phyloP scores from a whole-genome alignment of 768 basidiomycete genomes.

The Rhodotorula babjevae region DNA sequence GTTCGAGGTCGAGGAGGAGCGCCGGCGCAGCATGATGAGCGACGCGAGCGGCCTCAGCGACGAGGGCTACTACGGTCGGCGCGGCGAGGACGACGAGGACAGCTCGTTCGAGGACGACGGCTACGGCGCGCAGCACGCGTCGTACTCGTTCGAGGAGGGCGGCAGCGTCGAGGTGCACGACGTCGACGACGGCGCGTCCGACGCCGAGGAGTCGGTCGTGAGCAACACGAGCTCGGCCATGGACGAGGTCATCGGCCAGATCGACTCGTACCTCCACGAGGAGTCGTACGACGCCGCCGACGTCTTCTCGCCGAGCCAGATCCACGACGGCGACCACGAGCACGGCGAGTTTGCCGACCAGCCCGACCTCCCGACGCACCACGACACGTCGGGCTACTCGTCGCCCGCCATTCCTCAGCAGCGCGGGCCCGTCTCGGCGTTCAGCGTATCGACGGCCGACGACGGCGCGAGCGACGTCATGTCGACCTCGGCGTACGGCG shows the following conservation, averaged over 20 bases:
- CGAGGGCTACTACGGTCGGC: constrained; percentile 17
- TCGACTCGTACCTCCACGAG: constrained; percentile 33
- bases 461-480: constrained; percentile 16
- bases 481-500: constrained; percentile 25
- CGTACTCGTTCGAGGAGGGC: constrained; percentile 27
- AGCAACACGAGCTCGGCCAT: constrained; percentile 24
- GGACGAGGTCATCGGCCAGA: constrained; percentile 36
- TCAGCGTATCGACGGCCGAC: constrained; percentile 15
- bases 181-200: constrained; percentile 7
- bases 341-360: not conserved
- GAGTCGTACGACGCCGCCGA: constrained; percentile 6
- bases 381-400: not conserved
- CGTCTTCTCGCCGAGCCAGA: constrained; percentile 15
- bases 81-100: constrained; percentile 8
- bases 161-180: constrained; percentile 31
- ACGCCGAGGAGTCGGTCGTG: constrained; percentile 29
- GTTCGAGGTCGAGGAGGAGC: constrained; percentile 37
- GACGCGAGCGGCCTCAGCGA: constrained; percentile 24
- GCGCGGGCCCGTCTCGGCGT: not conserved
- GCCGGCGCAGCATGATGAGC: constrained; percentile 32
- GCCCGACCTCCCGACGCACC: constrained; percentile 6
- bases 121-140: not conserved
- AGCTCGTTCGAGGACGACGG: not conserved
- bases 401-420: not conserved
- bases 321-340: not conserved